Evolutionary conservation across 306 rosid genomes (phyloP).

Genomic region (Dryas alaskensis): DNA sequence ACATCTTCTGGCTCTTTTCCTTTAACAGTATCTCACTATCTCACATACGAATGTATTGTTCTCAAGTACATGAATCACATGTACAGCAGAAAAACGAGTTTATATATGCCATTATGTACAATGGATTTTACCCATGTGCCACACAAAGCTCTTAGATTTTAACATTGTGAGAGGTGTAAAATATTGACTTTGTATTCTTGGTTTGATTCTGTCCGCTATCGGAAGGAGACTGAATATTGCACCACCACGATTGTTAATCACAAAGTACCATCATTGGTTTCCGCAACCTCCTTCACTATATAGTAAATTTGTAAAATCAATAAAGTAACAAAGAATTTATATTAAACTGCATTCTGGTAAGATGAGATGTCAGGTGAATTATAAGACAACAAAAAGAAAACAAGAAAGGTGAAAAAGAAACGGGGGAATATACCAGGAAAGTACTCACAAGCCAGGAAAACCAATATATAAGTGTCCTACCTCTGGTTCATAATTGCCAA

Average conservation of each 20-base stretch:
- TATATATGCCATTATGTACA: slow-evolving; percentile 2
- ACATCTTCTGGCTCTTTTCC: not conserved
- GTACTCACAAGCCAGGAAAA: slow-evolving; percentile 19
- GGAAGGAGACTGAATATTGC: slow-evolving; percentile 93
- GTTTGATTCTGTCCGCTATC: slow-evolving; percentile 60
- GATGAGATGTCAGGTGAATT: no score
- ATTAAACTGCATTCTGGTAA: no score
- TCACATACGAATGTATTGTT: not conserved
- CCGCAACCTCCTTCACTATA: slow-evolving; percentile 59
- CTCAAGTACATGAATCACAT: not conserved
- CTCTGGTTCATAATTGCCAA: slow-evolving; percentile 74
- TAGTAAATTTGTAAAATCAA: slow-evolving; percentile 16
- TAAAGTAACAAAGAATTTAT: not conserved
- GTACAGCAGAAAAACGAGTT: not conserved
- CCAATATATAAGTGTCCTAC: slow-evolving; percentile 40
- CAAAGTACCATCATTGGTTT: slow-evolving; percentile 80
- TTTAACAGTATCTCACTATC: not conserved
- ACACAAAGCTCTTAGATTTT: slow-evolving; percentile 57
- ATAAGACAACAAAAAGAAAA: not conserved
- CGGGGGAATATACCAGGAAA: slow-evolving; percentile 12
- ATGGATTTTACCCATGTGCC: slow-evolving; percentile 76
- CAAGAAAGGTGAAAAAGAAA: not conserved
- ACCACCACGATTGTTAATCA: slow-evolving; percentile 90
- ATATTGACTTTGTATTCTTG: slow-evolving; percentile 52
- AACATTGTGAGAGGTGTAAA: slow-evolving; percentile 81